These are phyloP conservation scores for Epichloe gansuensis DNA, from an alignment of 2,329 filamentous ascomycete genomes.

Conservation along the genomic window DNA sequence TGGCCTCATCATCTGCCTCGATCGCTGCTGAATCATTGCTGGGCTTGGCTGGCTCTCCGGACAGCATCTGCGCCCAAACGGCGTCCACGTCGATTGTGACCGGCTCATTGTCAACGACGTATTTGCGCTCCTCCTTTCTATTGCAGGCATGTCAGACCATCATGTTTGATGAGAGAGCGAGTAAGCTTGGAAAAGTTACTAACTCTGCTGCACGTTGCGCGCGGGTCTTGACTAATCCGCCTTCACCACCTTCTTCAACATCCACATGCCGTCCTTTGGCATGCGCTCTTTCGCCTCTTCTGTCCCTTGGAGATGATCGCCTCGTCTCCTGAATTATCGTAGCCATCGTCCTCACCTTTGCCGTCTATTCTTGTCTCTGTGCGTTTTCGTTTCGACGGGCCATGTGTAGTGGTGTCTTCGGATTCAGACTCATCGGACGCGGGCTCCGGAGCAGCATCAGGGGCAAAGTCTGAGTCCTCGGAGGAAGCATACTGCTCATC, in stretches of 20 bases:
- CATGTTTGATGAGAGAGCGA: background rate
- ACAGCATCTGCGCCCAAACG: constrained; percentile 55
- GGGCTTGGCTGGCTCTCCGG: constrained; percentile 18
- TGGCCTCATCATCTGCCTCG: constrained; percentile 7
- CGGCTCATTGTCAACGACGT: constrained; percentile 39
- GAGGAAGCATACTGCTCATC: constrained; percentile 55
- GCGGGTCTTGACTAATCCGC: constrained; percentile 59
- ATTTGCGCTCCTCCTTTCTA: constrained; percentile 46
- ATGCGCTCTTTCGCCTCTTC: constrained; percentile 34
- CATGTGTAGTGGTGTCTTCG: constrained; percentile 24
- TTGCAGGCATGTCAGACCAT: background rate
- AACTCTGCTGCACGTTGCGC: constrained; percentile 56
- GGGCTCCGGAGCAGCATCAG: constrained; percentile 38
- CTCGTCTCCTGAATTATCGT: constrained; percentile 63
- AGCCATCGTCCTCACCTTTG: constrained; percentile 33
- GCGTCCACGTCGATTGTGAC: constrained; percentile 62
- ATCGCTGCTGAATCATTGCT: background rate
- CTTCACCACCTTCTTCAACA: constrained; percentile 46
- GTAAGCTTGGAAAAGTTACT: constrained; percentile 12
- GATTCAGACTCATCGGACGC: constrained; percentile 40
- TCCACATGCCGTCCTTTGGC: constrained; percentile 24
- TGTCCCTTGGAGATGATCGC: constrained; percentile 52
- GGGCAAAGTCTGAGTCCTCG: constrained; percentile 62
- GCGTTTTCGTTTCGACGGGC: constrained; percentile 14
- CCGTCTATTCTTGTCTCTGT: constrained; percentile 11